Base-by-base conservation (phyloP, 495 filamentous ascomycete species). In the Talaromyces trachyspermus region DNA sequence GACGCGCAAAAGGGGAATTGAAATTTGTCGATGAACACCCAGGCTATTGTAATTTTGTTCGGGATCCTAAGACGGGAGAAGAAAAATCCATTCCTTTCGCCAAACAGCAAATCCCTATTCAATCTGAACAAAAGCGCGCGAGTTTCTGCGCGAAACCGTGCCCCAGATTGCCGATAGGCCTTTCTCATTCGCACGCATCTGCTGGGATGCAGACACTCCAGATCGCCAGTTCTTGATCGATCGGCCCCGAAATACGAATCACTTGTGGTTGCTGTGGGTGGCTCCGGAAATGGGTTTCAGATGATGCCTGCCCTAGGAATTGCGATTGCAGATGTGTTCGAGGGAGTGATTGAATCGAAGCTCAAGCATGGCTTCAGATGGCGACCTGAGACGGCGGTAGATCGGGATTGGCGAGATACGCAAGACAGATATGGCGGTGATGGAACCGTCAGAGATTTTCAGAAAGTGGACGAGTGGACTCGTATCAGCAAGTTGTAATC, bases 11-110 rank as follows among this genome's bases (percentile, higher is more conserved):
- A 66, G 0, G 56, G 66, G 68, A 78, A 49, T 55, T 79, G 1
- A 79, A 79, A 54, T 69, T 79, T 42, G 76, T 72, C 53, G 76
- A 78, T 47, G 75, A 79, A 48, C 75, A 78, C 36, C 74, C 73
- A 1, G 76, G 76, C 10, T 79, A 79, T 49, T 68, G 61, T 50
- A 77, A 78, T 41, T 70, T 66, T 10, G 20, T 65, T 10, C 15
- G 30, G 12, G 42, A 44, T 15, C 24, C 42, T 3, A 25, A 44
- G 5, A 44, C 42, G 3, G 42, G 61, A 64, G 42, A 49, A 51
- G 15, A 54, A 58, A 17, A 70, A 63, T 36, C 63, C 20, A 54
- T 67, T 4, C 76, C 74, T 0, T 76, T 79, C 43, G 62, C 70
- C 0, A 65, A 55, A 40, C 52, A 71, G 11, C 70, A 78, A 52